A percentile compares a stretch with the other conserved stretches of the same genome.
Evolutionary conservation across 495 filamentous ascomycete species (phyloP).

Genomic region (Physcia stellaris): DNA sequence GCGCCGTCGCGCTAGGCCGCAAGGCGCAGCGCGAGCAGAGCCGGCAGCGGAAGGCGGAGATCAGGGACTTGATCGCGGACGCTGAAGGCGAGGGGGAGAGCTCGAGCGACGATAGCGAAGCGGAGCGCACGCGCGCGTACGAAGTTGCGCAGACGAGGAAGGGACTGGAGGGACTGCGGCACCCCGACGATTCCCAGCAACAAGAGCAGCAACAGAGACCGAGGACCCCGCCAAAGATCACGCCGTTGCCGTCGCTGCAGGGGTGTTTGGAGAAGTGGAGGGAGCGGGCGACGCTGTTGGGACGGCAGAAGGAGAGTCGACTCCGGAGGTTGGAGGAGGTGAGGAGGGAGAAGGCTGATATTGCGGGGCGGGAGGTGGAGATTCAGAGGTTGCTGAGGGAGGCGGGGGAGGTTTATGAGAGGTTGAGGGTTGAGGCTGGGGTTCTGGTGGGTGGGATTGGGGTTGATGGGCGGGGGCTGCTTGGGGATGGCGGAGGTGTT

Average conservation of each 20-base stretch:
- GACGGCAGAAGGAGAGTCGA: constrained; percentile 38
- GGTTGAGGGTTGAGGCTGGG: constrained; percentile 39
- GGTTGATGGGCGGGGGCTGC: neutral
- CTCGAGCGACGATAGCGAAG: constrained; percentile 59
- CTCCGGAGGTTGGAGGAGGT: constrained; percentile 46
- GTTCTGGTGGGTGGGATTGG: neutral
- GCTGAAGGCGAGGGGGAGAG: constrained; percentile 51
- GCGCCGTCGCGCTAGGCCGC: constrained; percentile 59
- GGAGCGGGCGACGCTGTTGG: constrained; percentile 38
- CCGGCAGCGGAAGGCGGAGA: constrained; percentile 52
- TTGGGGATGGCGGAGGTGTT: neutral
- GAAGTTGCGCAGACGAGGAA: constrained; percentile 77
- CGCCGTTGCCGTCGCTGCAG: constrained; percentile 39
- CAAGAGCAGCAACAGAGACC: constrained; percentile 21
- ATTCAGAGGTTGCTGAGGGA: constrained; percentile 72
- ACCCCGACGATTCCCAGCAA: constrained; percentile 23
- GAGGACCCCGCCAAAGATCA: constrained; percentile 43
- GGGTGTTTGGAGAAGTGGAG: constrained; percentile 36
- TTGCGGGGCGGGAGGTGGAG: constrained; percentile 60
- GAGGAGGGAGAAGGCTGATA: constrained; percentile 51
- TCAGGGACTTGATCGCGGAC: constrained; percentile 71
- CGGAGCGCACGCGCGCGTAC: constrained; percentile 70
- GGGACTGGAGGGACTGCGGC: constrained; percentile 59
- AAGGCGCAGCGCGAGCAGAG: constrained; percentile 68
- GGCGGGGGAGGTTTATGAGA: constrained; percentile 66